Percentiles rank a stretch among this genome's conserved stretches.
These are phyloP conservation scores for Cymbopogon flexuosus DNA, from an alignment of 202 grass and related monocot species.

Conservation along the genomic window DNA sequence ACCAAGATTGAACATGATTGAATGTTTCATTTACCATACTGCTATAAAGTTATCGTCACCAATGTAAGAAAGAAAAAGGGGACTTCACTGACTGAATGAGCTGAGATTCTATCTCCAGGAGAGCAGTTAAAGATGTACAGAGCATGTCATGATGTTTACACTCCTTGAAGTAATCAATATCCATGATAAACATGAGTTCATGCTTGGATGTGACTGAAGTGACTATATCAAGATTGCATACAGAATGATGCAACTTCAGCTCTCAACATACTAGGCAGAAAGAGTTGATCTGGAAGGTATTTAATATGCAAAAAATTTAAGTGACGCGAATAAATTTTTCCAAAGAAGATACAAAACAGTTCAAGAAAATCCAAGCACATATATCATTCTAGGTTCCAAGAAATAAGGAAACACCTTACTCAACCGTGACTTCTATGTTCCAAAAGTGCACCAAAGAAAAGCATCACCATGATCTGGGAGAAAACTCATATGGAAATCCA, in stretches of 20 bases:
- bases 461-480: neutral
- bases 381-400: neutral
- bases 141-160: conserved; percentile 17
- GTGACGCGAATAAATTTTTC: neutral
- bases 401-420: neutral
- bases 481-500: neutral
- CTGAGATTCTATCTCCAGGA: conserved; percentile 12
- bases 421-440: neutral
- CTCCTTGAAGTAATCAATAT: conserved; percentile 22
- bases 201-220: conserved; percentile 21
- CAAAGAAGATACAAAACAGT: neutral
- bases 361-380: neutral
- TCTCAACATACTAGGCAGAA: neutral
- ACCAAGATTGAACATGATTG: neutral
- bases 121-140: conserved; percentile 17
- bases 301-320: neutral
- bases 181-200: conserved; percentile 31
- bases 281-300: neutral
- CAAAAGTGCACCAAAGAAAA: neutral
- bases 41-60: conserved; percentile 15
- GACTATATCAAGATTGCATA: conserved; percentile 28
- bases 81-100: conserved; percentile 32
- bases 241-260: conserved; percentile 21
- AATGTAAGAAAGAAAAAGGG: conserved; percentile 9
- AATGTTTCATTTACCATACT: conserved; percentile 4